phyloP scores from a whole-genome alignment of 2,329 filamentous ascomycete genomes.

The Fonsecaea nubica region DNA sequence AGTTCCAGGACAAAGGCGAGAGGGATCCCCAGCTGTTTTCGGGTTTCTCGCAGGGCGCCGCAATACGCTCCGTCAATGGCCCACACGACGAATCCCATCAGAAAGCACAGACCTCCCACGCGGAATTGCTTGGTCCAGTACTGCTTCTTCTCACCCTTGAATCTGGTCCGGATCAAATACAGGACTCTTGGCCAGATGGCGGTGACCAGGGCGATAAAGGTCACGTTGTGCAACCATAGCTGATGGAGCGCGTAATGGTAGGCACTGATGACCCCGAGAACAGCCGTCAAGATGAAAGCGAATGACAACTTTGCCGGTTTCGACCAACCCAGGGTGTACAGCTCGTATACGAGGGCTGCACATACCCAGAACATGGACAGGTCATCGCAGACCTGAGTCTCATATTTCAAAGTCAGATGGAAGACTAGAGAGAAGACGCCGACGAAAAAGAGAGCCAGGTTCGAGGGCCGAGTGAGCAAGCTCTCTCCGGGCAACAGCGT shows the following conservation, averaged over 20 bases:
- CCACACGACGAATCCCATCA: slow-evolving; percentile 39
- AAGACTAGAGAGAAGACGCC: slow-evolving; percentile 39
- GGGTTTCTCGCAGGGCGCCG: slow-evolving; percentile 31
- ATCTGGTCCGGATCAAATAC: slow-evolving; percentile 29
- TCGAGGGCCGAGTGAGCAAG: slow-evolving; percentile 31
- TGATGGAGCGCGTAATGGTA: slow-evolving; percentile 30
- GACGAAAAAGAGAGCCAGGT: slow-evolving; percentile 41
- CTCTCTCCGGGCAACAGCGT: slow-evolving; percentile 28
- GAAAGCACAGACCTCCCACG: slow-evolving; percentile 32
- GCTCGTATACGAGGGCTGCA: slow-evolving; percentile 35
- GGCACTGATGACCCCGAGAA: slow-evolving; percentile 35
- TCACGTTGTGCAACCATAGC: slow-evolving; percentile 33
- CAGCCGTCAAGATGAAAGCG: slow-evolving; percentile 24
- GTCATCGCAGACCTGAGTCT: slow-evolving; percentile 34
- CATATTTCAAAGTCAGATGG: slow-evolving; percentile 41
- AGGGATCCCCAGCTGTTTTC: slow-evolving; percentile 39
- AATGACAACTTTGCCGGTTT: slow-evolving; percentile 20
- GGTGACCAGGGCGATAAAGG: slow-evolving; percentile 31
- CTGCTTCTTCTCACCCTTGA: slow-evolving; percentile 24
- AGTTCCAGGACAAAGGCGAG: slow-evolving; percentile 43
- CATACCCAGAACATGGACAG: slow-evolving; percentile 39
- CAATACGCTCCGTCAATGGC: slow-evolving; percentile 42
- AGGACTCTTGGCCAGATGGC: slow-evolving; percentile 34
- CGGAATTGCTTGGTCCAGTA: slow-evolving; percentile 32
- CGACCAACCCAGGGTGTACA: slow-evolving; percentile 33